Percentiles rank a stretch among this genome's conserved stretches.
Conservation (phyloP, 257 asterid genomes). For the Misopates orontium region DNA sequence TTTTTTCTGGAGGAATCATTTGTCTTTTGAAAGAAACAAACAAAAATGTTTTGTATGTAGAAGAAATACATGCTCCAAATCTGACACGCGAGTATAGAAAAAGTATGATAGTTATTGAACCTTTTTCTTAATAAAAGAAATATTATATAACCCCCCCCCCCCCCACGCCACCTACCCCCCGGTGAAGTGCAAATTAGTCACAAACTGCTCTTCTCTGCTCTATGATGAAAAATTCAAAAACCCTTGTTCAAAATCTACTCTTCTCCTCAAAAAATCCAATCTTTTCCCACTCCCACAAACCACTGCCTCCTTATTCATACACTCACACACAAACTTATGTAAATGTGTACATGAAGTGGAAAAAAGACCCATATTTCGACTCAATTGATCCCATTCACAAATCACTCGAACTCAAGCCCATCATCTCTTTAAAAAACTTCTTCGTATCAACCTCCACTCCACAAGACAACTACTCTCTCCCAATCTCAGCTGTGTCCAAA, state of each 20-base stretch:
- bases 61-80: no score
- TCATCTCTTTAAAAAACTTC: constrained; percentile 65
- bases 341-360: constrained; percentile 88
- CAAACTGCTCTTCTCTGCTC: no score
- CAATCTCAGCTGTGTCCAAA: constrained; percentile 73
- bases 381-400: constrained; percentile 76
- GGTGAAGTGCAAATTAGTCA: no score
- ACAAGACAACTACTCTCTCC: constrained; percentile 55
- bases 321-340: constrained; percentile 54
- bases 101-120: no score
- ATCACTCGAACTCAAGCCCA: constrained; percentile 69
- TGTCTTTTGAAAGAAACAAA: no score
- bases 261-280: constrained; percentile 23
- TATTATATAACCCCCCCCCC: no score
- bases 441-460: constrained; percentile 64
- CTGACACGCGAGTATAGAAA: no score
- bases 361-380: constrained; percentile 65
- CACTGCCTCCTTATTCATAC: constrained; percentile 27
- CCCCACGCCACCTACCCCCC: no score
- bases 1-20: no score
- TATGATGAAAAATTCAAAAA: no score
- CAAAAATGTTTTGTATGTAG: no score
- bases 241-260: constrained; percentile 22
- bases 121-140: no score
- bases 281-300: constrained; percentile 2